A percentile compares a stretch with the other conserved stretches of the same genome.
These are phyloP conservation scores for Pleurotus pulmonarius DNA, from an alignment of 768 basidiomycete species.

Conservation along the genomic window DNA sequence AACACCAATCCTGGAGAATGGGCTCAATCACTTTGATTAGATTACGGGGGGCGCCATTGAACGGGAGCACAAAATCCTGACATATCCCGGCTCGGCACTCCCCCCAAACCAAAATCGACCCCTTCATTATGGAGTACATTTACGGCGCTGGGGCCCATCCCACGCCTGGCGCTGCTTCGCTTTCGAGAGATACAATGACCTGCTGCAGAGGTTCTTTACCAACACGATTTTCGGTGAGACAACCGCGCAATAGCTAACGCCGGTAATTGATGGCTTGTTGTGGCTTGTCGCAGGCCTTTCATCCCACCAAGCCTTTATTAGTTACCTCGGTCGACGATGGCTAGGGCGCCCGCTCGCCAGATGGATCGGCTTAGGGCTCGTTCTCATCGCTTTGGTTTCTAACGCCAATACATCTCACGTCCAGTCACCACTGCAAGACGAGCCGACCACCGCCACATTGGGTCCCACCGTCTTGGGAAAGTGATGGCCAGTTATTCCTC, in stretches of 20 bases:
- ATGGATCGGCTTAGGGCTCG: no score
- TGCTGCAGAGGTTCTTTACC: not conserved
- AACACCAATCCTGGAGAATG: no score
- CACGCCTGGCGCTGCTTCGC: conserved; percentile 10
- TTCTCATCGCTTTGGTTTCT: no score
- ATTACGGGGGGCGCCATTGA: conserved; percentile 23
- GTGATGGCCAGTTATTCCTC: conserved; percentile 4
- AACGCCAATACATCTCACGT: no score
- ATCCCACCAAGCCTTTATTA: not conserved
- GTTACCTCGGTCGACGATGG: not conserved
- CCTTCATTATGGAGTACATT: conserved; percentile 23
- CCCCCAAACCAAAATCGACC: conserved; percentile 26
- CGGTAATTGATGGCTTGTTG: not conserved
- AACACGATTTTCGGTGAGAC: not conserved
- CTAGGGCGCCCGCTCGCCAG: no score
- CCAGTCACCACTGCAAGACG: no score
- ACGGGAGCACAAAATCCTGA: conserved; percentile 16
- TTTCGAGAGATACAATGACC: not conserved
- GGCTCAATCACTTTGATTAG: conserved; percentile 26
- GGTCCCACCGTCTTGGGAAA: not conserved
- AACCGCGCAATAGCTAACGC: not conserved
- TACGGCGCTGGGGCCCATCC: conserved; percentile 24
- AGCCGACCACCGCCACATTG: no score
- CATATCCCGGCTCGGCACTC: conserved; percentile 19
- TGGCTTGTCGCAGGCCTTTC: conserved; percentile 2